A percentile compares a stretch with the other conserved stretches of the same genome.
These are phyloP conservation scores for Dryas octopetala DNA, from an alignment of 306 rosid genomes.

Conservation along the genomic window DNA sequence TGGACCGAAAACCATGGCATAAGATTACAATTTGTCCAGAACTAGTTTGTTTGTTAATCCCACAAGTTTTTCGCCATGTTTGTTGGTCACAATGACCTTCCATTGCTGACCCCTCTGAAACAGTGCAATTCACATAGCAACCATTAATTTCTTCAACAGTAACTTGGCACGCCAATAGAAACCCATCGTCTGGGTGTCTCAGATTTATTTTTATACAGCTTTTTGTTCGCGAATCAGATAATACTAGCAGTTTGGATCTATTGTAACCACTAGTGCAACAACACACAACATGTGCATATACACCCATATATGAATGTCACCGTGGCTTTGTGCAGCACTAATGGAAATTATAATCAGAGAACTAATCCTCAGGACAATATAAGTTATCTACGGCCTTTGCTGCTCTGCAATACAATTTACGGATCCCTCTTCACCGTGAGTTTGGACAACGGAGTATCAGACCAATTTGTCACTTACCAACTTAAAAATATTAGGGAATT, in stretches of 20 bases:
- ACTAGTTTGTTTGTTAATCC: conserved; percentile 69
- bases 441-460: not conserved
- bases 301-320: conserved; percentile 20
- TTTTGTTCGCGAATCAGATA: not conserved
- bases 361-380: not conserved
- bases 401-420: not conserved
- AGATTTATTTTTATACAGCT: not conserved
- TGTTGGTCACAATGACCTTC: conserved; percentile 54
- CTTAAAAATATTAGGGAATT: not conserved
- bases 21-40: conserved; percentile 57
- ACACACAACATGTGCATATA: no score
- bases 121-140: conserved; percentile 4
- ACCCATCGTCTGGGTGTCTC: not conserved
- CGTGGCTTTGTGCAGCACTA: conserved; percentile 32
- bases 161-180: not conserved
- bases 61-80: conserved; percentile 58
- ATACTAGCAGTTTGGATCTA: not conserved
- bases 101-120: conserved; percentile 37
- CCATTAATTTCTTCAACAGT: not conserved
- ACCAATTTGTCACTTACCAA: no score
- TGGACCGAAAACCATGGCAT: conserved; percentile 65
- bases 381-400: not conserved
- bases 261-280: not conserved
- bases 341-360: not conserved
- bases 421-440: not conserved